Base-by-base conservation (phyloP, 2,329 filamentous ascomycete genomes). In the Zopfia rhizophila region DNA sequence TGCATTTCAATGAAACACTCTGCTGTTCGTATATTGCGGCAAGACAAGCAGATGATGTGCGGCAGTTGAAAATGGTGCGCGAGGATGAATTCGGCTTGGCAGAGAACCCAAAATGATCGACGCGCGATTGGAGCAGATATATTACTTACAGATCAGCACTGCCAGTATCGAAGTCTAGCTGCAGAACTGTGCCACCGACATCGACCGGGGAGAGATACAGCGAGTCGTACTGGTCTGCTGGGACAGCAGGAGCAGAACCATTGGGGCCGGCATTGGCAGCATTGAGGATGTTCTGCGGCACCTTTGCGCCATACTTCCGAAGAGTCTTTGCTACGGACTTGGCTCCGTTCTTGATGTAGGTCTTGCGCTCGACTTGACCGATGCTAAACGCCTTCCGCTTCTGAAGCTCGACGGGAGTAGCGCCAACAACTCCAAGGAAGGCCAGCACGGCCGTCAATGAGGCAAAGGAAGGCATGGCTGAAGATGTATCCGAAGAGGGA, bases 111-210 rank as follows among this genome's bases (percentile, higher is more conserved):
- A 43, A 48, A 32, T 21, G 11, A 8, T 19, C 10, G 16, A 7
- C 14, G 18, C 10, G 33, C 7, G 33, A 37, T 7, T 11, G 7
- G 7, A 14, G 12, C 12, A n/a, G 18, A 30, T 37, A 45, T 24
- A 36, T 36, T 12, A 73, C 81, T 74, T 70, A 84, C 86, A 89
- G 80, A 71, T 88, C 86, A 29, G 84, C 78, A 53, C 77, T 87
- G 52, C 78, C 86, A 11, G 88, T 91, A 56, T 91, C 89, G 49
- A 91, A 81, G 64, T 90, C 86, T 49, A 91, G 67, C 48, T 84
- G 80, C 52, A 90, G 65, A 3, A 74, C 81, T 57, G 86, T 83
- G 63, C 80, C 72, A 31, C 88, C 89, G 51, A 91, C 75, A 2
- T 75, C 78, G 33, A 91, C 82, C 0, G 85, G 82, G 53, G 60